A percentile compares a stretch with the other conserved stretches of the same genome.
Evolutionary conservation across 2,329 filamentous ascomycete species (phyloP).

Genomic region (Pseudogymnoascus sp.): DNA sequence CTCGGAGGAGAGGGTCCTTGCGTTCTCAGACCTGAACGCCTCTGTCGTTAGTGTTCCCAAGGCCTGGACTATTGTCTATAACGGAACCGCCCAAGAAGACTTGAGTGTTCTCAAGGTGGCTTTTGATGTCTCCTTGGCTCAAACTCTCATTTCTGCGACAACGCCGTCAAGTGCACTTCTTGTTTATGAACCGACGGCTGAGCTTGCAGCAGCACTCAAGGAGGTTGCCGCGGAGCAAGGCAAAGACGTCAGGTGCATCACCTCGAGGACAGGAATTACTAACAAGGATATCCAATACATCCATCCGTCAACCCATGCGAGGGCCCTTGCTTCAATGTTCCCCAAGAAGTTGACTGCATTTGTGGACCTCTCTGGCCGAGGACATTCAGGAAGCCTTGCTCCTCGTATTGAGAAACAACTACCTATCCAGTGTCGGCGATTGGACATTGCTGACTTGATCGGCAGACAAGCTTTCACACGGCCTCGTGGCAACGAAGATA

Average conservation of each 20-base stretch:
- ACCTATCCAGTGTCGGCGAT: slow-evolving; percentile 7
- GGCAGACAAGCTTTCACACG: slow-evolving; percentile 6
- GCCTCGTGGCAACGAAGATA: not conserved
- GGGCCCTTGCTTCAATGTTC: slow-evolving; percentile 5
- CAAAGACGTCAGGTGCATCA: slow-evolving; percentile 5
- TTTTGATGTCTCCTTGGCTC: slow-evolving; percentile 4
- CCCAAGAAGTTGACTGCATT: slow-evolving; percentile 8
- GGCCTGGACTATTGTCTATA: not conserved
- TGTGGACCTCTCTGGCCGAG: slow-evolving; percentile 8
- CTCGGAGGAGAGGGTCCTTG: slow-evolving; percentile 10
- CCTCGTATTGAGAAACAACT: slow-evolving; percentile 10
- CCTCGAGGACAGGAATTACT: not conserved
- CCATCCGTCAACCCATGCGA: slow-evolving; percentile 8
- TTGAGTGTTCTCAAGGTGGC: not conserved
- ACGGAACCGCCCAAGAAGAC: slow-evolving; percentile 4
- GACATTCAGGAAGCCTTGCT: not conserved
- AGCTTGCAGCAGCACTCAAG: slow-evolving; percentile 5
- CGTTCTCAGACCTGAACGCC: slow-evolving; percentile 6
- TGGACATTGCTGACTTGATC: slow-evolving; percentile 1
- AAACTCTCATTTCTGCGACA: slow-evolving; percentile 8
- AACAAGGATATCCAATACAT: slow-evolving; percentile 7
- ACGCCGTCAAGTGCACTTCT: not conserved
- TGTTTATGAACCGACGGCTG: slow-evolving; percentile 7
- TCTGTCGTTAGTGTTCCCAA: slow-evolving; percentile 9
- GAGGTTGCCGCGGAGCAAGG: not conserved